Percentiles rank a stretch among this genome's conserved stretches.
Conservation (phyloP, 1,284 basidiomycete genomes). For the Microbotryum saponariae region DNA sequence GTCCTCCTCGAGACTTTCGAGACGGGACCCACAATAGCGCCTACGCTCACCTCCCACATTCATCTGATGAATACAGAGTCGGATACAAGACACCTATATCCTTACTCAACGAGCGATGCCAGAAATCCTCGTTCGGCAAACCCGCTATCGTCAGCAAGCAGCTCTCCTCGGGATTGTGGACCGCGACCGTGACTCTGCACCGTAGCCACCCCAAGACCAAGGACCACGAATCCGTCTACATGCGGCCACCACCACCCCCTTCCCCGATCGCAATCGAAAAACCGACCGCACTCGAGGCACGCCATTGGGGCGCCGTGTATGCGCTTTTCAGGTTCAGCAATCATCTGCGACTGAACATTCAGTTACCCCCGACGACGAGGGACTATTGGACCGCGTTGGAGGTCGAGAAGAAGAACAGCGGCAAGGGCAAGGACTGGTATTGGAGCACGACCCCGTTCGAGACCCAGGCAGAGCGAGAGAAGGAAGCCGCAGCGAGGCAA, state of each 20-base stretch:
- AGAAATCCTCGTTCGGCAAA: constrained; percentile 77
- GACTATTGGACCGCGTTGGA: constrained; percentile 77
- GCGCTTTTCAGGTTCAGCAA: constrained; percentile 78
- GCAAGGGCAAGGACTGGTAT: constrained; percentile 69
- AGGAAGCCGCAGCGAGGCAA: constrained; percentile 44
- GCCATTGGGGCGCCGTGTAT: constrained; percentile 80
- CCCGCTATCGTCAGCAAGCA: constrained; percentile 63
- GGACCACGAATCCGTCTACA: constrained; percentile 58
- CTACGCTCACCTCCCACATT: not conserved
- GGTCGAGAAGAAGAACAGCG: constrained; percentile 53
- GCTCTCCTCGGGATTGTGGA: constrained; percentile 44
- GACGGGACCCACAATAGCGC: not conserved
- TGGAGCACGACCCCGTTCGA: constrained; percentile 77
- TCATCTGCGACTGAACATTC: constrained; percentile 62
- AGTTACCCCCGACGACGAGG: constrained; percentile 55
- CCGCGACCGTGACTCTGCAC: constrained; percentile 53
- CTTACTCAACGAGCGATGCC: constrained; percentile 64
- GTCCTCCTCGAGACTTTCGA: not conserved
- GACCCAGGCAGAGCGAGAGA: constrained; percentile 55
- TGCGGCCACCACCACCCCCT: constrained; percentile 56
- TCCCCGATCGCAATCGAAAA: constrained; percentile 39
- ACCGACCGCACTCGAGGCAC: constrained; percentile 59
- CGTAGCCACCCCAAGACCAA: constrained; percentile 62
- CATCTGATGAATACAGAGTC: constrained; percentile 27
- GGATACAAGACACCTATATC: constrained; percentile 73